Percentiles rank a stretch among this genome's conserved stretches.
phyloP scores from a whole-genome alignment of 208 protist species.

The Wallacemonas collosoma region DNA sequence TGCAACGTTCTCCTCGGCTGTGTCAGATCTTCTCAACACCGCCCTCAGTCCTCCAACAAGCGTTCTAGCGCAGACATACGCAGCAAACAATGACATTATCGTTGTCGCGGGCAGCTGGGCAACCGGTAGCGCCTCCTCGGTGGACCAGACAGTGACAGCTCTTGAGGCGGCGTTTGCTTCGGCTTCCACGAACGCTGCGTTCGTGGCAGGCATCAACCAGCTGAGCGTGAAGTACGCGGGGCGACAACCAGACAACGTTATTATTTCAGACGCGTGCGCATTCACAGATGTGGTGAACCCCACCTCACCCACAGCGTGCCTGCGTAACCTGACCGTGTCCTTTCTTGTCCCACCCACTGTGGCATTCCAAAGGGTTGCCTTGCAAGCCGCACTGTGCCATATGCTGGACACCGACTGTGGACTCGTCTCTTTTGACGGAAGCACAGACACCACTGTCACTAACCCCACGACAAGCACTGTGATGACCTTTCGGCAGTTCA shows the following conservation, averaged over 20 bases:
- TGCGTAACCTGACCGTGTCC: conserved; percentile 23
- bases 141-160: conserved; percentile 13
- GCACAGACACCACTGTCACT: conserved; percentile 12
- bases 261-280: conserved; percentile 38
- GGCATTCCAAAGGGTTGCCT: neutral
- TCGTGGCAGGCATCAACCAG: conserved; percentile 35
- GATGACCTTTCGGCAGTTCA: conserved; percentile 21
- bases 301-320: conserved; percentile 10
- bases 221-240: conserved; percentile 33
- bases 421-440: conserved; percentile 26
- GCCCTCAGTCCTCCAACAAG: conserved; percentile 14
- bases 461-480: neutral
- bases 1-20: conserved; percentile 20
- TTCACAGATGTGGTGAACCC: conserved; percentile 23
- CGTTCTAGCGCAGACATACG: conserved; percentile 25
- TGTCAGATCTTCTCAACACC: conserved; percentile 30
- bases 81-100: conserved; percentile 32
- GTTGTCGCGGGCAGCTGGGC: conserved; percentile 42
- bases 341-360: conserved; percentile 15
- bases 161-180: conserved; percentile 43
- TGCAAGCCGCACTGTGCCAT: conserved; percentile 32
- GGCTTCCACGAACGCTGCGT: conserved; percentile 7
- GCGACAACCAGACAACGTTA: conserved; percentile 43
- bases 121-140: conserved; percentile 21
- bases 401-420: conserved; percentile 38